Base-by-base conservation (phyloP, 805 yeast genomes). In the Candida awuae region DNA sequence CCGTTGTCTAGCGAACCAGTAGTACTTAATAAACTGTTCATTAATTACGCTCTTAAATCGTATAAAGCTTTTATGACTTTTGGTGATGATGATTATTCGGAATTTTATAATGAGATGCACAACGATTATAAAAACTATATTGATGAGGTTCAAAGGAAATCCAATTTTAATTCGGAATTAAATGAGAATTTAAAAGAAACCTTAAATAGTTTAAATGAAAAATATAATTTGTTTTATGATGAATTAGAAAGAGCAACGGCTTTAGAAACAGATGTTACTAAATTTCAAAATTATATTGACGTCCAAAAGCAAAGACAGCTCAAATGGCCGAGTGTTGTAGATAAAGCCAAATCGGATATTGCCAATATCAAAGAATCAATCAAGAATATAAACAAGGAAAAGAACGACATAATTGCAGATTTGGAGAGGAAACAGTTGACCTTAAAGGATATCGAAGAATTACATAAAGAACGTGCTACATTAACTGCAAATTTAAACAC, bases 271-370 rank as follows among this genome's bases (percentile, higher is more conserved):
- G 95, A 86, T 56, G 66, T 81, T 31, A 63, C 65, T 32, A 81
- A 82, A 56, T 82, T 84, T 51, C 70, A 73, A 49, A 80, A 77
- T n/a, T 84, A 81, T 53, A 76, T 83, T 38, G 75, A 75, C 32
- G 67, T 75, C 7, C 78, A 83, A 74, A 73, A 77, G 48, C 63
- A 65, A n/a, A 67, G 84, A 44, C 80, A 77, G 47, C 48, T 56
- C 12, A 78, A 76, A 53, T 83, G 95, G 92, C 66, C 71, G 2
- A 47, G 58, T 14, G 71, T 75, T 32, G 54, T 85, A 35, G 63
- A 67, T n/a, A 75, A 75, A 46, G 70, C 83, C 42, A 64, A 67
- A 23, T 58, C 55, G 6, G 92, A 84, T 50, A 69, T 79, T 31
- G 58, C 52, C 55, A 58, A 28, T 62, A 74, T 43, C 37, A 50